A percentile compares a stretch with the other conserved stretches of the same genome.
phyloP scores from a whole-genome alignment of 495 filamentous ascomycete species.

The Aspergillus nidulans region DNA sequence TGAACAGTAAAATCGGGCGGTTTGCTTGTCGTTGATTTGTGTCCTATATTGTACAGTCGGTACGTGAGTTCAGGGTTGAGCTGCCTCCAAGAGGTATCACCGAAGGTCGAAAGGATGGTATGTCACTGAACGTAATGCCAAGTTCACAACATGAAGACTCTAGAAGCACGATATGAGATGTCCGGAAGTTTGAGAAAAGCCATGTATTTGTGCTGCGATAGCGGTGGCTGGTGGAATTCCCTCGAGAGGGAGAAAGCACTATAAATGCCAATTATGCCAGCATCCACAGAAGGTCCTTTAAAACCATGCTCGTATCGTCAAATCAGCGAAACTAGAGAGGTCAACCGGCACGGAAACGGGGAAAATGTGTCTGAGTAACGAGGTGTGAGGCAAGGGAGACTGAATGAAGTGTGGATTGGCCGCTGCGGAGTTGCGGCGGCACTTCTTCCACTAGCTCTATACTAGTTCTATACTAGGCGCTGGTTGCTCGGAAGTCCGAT shows the following conservation, averaged over 20 bases:
- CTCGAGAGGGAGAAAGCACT: slow-evolving; percentile 19
- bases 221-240: slow-evolving; percentile 26
- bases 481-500: not conserved
- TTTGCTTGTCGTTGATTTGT: not conserved
- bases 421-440: not conserved
- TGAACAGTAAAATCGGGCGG: not conserved
- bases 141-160: not conserved
- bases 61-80: not conserved
- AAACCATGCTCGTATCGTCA: not conserved
- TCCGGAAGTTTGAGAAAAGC: not conserved
- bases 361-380: not conserved
- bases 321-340: not conserved
- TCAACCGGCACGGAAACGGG: not conserved
- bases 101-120: not conserved
- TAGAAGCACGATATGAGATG: slow-evolving; percentile 5
- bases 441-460: slow-evolving; percentile 1
- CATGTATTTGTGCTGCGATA: slow-evolving; percentile 9
- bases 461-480: not conserved
- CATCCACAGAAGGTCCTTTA: not conserved
- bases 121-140: not conserved
- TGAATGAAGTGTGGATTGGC: not conserved
- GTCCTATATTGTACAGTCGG: not conserved
- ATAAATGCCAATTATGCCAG: slow-evolving; percentile 1
- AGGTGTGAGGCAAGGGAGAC: not conserved
- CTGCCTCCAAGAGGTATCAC: not conserved